Evolutionary conservation across 257 asterid genomes (phyloP).

Genomic region (Phtheirospermum japonicum): DNA sequence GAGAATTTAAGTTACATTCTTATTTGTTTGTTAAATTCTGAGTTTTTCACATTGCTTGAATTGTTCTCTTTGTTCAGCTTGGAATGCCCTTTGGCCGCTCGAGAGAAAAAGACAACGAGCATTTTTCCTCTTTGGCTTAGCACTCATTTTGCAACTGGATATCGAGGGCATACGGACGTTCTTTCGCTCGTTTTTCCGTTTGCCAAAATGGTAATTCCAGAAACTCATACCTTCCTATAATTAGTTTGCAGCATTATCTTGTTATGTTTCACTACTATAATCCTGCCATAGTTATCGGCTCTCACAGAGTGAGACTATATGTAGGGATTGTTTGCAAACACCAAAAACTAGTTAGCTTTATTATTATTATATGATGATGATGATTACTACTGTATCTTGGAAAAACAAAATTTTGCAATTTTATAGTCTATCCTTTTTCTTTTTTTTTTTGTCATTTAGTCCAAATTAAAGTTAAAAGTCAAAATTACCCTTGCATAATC

Average conservation of each 20-base stretch:
- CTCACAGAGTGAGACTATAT: too few relatives aligned
- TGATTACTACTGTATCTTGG: too few relatives aligned
- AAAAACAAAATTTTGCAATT: too few relatives aligned
- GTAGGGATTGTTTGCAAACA: too few relatives aligned
- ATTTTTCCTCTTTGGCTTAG: conserved; percentile 92
- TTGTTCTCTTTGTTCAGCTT: conserved; percentile 50
- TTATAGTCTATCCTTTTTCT: too few relatives aligned
- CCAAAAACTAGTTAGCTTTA: too few relatives aligned
- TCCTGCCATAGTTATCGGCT: too few relatives aligned
- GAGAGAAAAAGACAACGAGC: conserved; percentile 96
- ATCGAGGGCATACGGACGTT: conserved; percentile 82
- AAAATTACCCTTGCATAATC: too few relatives aligned
- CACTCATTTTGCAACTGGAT: conserved; percentile 88
- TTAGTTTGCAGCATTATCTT: not conserved
- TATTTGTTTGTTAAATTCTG: not conserved
- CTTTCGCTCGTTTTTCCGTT: conserved; percentile 78
- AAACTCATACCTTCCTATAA: not conserved
- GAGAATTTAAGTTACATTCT: not conserved
- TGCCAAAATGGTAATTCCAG: conserved; percentile 71
- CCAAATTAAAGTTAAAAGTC: too few relatives aligned
- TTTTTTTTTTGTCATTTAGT: too few relatives aligned
- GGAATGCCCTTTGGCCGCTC: conserved; percentile 97
- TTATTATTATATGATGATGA: too few relatives aligned
- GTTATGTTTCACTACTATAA: conserved; percentile 14
- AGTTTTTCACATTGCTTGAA: not conserved